These are phyloP conservation scores for Kazachstania sp. DNA, from an alignment of 1,139 yeast genomes.

Conservation along the genomic window DNA sequence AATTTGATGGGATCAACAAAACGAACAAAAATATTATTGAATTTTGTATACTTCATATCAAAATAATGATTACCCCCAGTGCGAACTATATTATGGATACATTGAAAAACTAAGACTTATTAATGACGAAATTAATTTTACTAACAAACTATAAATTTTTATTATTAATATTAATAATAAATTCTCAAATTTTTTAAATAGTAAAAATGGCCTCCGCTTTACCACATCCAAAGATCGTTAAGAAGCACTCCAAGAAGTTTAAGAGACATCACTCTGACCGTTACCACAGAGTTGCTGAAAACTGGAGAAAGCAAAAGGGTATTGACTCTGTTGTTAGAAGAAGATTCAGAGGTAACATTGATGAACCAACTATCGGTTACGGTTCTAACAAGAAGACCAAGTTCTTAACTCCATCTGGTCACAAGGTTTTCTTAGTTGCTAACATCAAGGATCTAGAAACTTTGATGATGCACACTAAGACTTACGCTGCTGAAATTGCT, in stretches of 20 bases:
- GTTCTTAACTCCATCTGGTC: slow-evolving; percentile 95
- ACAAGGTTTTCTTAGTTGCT: slow-evolving; percentile 90
- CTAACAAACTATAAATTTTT: background rate
- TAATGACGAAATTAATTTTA: background rate
- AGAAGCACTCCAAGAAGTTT: slow-evolving; percentile 98
- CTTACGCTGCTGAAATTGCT: slow-evolving; percentile 99
- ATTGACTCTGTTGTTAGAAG: slow-evolving; percentile 99
- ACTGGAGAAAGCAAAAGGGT: slow-evolving; percentile 99
- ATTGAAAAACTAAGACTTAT: background rate
- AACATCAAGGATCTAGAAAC: slow-evolving; percentile 92
- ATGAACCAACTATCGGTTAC: slow-evolving; percentile 99
- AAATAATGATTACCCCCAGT: too few relatives aligned
- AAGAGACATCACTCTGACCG: slow-evolving; percentile 99
- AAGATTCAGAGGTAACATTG: slow-evolving; percentile 99
- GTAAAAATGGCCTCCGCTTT: slow-evolving; percentile 86
- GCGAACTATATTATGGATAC: too few relatives aligned
- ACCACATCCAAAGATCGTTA: slow-evolving; percentile 99
- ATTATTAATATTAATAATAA: too few relatives aligned
- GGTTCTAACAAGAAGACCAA: slow-evolving; percentile 99
- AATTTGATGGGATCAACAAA: too few relatives aligned
- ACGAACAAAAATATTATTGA: too few relatives aligned
- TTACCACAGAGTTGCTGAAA: slow-evolving; percentile 94
- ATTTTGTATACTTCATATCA: too few relatives aligned
- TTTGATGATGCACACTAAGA: slow-evolving; percentile 92
- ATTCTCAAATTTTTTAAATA: too few relatives aligned